phyloP scores from a whole-genome alignment of 306 rosid species.

The Inga leiocalycina region DNA sequence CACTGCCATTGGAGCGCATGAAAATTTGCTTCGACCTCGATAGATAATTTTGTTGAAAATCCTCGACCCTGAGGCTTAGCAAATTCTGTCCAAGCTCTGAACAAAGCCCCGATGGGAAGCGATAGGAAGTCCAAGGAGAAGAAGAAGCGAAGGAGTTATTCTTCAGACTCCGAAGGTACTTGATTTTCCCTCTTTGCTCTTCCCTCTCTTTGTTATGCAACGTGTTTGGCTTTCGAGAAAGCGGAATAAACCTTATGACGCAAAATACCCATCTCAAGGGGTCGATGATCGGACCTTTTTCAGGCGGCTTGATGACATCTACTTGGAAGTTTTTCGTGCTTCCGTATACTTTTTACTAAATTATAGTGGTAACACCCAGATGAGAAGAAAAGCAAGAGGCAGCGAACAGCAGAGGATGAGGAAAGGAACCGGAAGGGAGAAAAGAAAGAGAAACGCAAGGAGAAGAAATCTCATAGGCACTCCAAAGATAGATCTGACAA shows the following conservation, averaged over 20 bases:
- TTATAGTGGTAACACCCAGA: conserved; percentile 46
- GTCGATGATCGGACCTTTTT: neutral
- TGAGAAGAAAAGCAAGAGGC: conserved; percentile 72
- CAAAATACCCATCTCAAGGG: neutral
- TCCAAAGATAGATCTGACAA: conserved; percentile 52
- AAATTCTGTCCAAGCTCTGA: neutral
- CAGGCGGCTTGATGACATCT: neutral
- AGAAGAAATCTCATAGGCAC: conserved; percentile 63
- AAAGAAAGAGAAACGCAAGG: conserved; percentile 66
- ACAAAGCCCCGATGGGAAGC: conserved; percentile 65
- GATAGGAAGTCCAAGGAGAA: conserved; percentile 68
- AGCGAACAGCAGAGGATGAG: conserved; percentile 57
- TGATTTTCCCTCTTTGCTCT: neutral
- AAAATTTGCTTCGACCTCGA: neutral
- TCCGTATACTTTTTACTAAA: neutral
- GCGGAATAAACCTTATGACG: neutral
- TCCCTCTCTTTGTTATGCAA: neutral
- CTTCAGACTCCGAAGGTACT: conserved; percentile 71
- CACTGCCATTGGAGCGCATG: neutral
- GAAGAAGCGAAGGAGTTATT: conserved; percentile 46
- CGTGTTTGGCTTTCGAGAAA: neutral
- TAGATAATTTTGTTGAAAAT: neutral
- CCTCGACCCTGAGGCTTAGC: neutral
- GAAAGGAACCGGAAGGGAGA: conserved; percentile 59
- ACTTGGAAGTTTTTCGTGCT: neutral